phyloP scores from a whole-genome alignment of 2,329 filamentous ascomycete genomes.

The Fusarium sacchari region DNA sequence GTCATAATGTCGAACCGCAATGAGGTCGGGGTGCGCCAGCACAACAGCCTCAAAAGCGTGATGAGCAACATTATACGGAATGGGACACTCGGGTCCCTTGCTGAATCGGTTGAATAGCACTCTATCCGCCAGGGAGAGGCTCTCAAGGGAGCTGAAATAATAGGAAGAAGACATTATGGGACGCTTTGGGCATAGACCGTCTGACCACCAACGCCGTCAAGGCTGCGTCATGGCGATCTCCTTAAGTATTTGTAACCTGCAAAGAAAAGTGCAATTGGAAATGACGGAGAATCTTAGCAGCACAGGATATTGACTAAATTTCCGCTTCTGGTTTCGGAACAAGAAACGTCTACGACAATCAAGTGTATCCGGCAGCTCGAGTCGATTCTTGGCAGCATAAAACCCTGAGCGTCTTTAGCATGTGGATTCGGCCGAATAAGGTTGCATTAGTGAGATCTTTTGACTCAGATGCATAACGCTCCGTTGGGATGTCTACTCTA shows the following conservation, averaged over 20 bases:
- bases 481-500: background rate
- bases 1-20: conserved; percentile 25
- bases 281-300: background rate
- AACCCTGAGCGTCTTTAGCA: background rate
- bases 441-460: conserved; percentile 20
- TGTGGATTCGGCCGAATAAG: background rate
- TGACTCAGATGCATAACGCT: conserved; percentile 7
- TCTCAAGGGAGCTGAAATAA: conserved; percentile 23
- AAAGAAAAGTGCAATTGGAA: background rate
- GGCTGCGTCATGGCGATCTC: background rate
- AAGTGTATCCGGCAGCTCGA: background rate
- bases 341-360: background rate
- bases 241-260: conserved; percentile 5
- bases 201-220: background rate
- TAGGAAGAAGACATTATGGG: conserved; percentile 24
- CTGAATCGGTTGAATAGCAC: conserved; percentile 32
- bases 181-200: background rate
- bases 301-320: background rate
- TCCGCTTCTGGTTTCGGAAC: conserved; percentile 19
- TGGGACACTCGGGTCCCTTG: conserved; percentile 8
- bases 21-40: conserved; percentile 26
- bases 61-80: conserved; percentile 27
- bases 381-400: background rate
- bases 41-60: conserved; percentile 34
- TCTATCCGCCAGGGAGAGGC: conserved; percentile 25